phyloP scores from a whole-genome alignment of 164 flowering plant species.

The Dillenia suffruticosa region DNA sequence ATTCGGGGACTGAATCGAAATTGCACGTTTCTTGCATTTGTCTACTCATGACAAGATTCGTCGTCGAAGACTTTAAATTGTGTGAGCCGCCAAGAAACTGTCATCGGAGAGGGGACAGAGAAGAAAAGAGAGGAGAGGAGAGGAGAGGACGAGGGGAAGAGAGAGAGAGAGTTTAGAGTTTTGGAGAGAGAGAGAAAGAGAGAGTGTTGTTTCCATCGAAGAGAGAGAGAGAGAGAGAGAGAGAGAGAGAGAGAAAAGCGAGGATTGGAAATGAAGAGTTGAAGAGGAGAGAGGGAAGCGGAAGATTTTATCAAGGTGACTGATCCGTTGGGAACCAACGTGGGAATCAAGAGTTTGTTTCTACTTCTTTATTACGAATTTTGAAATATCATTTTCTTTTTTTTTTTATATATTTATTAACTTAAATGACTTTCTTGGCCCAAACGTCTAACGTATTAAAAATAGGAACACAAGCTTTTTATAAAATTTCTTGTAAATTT shows the following conservation, averaged over 20 bases:
- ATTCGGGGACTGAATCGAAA: constrained; percentile 17
- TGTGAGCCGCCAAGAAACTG: constrained; percentile 5
- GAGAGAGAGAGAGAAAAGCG: constrained; percentile 6
- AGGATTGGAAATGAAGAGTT: constrained; percentile 8
- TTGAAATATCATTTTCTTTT: no score
- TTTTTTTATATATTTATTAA: no score
- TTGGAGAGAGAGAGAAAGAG: constrained; percentile 16
- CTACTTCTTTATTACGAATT: no score
- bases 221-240: no score
- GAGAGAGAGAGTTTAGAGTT: constrained; percentile 25
- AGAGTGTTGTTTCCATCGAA: constrained; percentile 42
- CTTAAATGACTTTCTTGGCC: no score
- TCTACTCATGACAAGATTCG: constrained; percentile 30
- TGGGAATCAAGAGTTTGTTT: no score
- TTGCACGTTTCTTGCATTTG: constrained; percentile 19
- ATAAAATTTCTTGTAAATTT: no score
- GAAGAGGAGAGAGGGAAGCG: constrained; percentile 6
- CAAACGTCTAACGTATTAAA: no score
- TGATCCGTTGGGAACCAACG: no score
- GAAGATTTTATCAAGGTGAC: no score
- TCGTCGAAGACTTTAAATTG: constrained; percentile 29
- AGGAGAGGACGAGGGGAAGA: constrained; percentile 18
- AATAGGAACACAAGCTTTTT: no score
- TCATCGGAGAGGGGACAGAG: constrained; percentile 3
- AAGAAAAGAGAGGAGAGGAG: constrained; percentile 11